Evolutionary conservation across 495 filamentous ascomycete species (phyloP).

Genomic region (Cairneyella variabilis): DNA sequence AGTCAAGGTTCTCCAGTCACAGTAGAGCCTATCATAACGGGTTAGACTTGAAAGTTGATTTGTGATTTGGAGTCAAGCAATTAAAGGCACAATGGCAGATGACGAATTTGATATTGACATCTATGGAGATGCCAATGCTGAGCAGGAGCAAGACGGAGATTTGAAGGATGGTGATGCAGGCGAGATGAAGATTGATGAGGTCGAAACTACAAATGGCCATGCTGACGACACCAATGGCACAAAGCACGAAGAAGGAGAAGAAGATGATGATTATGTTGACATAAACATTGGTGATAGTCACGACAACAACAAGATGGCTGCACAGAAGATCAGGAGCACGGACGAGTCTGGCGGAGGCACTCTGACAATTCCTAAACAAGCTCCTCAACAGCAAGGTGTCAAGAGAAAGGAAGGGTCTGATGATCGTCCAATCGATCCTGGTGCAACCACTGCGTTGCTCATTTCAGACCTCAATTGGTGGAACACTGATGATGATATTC

Average conservation of each 20-base stretch:
- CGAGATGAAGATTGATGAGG: slow-evolving; percentile 45
- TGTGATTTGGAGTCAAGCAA: slow-evolving; percentile 1
- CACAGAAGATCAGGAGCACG: slow-evolving; percentile 47
- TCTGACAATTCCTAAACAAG: slow-evolving; percentile 41
- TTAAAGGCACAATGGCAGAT: slow-evolving; percentile 64
- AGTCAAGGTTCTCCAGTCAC: no score
- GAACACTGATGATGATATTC: slow-evolving; percentile 92
- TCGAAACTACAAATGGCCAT: slow-evolving; percentile 34
- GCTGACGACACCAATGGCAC: slow-evolving; percentile 36
- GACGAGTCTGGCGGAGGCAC: slow-evolving; percentile 38
- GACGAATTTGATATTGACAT: slow-evolving; percentile 99
- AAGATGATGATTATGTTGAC: slow-evolving; percentile 38
- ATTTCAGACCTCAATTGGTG: slow-evolving; percentile 93
- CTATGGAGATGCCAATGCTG: slow-evolving; percentile 73
- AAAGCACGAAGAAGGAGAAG: slow-evolving; percentile 30
- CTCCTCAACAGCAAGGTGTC: slow-evolving; percentile 60
- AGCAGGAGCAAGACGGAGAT: slow-evolving; percentile 27
- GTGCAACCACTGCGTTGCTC: slow-evolving; percentile 76
- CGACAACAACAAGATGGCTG: slow-evolving; percentile 28
- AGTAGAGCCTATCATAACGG: no score
- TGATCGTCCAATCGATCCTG: slow-evolving; percentile 73
- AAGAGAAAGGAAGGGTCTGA: slow-evolving; percentile 75
- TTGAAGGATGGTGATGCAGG: slow-evolving; percentile 34
- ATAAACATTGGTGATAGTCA: slow-evolving; percentile 38
- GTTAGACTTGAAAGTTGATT: slow-evolving; percentile 10